Evolutionary conservation across 768 basidiomycete genomes (phyloP), one percentile per base, ranked within the genome.

Genomic region (Hemileccinum rubropunctum): DNA sequence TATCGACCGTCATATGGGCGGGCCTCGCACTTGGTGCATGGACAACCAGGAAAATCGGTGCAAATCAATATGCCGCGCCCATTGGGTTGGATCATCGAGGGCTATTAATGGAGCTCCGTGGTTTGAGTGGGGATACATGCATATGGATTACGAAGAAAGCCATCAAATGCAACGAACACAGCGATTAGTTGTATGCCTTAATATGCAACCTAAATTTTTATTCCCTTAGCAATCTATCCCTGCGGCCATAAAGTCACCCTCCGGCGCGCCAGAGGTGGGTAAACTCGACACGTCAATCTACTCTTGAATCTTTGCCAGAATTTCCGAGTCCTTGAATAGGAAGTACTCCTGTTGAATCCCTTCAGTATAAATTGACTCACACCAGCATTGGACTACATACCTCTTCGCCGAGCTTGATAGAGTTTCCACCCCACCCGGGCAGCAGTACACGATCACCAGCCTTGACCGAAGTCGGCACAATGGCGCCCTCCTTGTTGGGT

Each of bases 351-450:
- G 20, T 60, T 17, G 27, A 30, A 33, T 46, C 35, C 53, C 12
- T 38, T 62, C 40, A 62, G 50, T 30, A 39, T 12, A 33, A 35
- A 13, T 2, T 14, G 4, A 32, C 43, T 8, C 7, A 28, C 4
- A 6, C 14, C 8, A 5, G 37, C 15, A 37, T 27, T 10, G 17
- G 18, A 33, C 20, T 4, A 79, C 88, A 52, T 62, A 93, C 95
- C 68, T 98, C 95, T 21, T 98, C 97, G 35, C 94, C 95, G 42
- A 98, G 82, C 74, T 99, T 99, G 71, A 99, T 93, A 14, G 90
- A 68, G 64, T 85, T 94, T 11, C 97, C 97, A 45, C 97, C 97
- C 91, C 95, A 99, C 6, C 91, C 91, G 12, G 97, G 95, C 4
- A 99, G 75, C 45, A 99, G 76, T 14, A 98, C 95, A 10, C 89